phyloP scores from a whole-genome alignment of 2,329 filamentous ascomycete species.

The Aspergillus neotritici region DNA sequence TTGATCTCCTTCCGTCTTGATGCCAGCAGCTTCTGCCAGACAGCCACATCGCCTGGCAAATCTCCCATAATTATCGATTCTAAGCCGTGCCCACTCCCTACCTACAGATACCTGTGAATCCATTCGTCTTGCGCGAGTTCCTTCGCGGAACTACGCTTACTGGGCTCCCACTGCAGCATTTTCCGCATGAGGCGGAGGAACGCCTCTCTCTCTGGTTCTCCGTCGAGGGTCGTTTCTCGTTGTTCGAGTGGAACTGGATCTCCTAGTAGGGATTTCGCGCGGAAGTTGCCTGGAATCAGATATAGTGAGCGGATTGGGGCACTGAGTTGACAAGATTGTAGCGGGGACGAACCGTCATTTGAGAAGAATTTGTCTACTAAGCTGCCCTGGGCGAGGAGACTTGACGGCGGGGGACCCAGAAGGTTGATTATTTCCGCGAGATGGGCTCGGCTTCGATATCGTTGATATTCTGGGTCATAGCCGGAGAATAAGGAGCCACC shows the following conservation, averaged over 20 bases:
- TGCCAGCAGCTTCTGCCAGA: constrained; percentile 5
- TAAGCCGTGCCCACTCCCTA: no score
- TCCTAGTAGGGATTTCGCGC: constrained; percentile 15
- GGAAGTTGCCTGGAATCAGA: constrained; percentile 24
- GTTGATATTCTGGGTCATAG: constrained; percentile 33
- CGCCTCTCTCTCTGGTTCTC: constrained; percentile 21
- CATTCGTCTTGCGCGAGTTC: constrained; percentile 27
- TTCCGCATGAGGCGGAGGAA: constrained; percentile 32
- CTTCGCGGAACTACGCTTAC: constrained; percentile 25
- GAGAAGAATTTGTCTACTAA: constrained; percentile 38
- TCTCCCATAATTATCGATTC: no score
- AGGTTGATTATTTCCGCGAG: constrained; percentile 47
- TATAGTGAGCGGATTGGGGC: constrained; percentile 1
- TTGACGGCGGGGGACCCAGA: constrained; percentile 40
- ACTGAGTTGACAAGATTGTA: neutral
- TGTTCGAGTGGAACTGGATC: constrained; percentile 29
- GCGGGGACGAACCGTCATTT: constrained; percentile 24
- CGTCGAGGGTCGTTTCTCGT: constrained; percentile 35
- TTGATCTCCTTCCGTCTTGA: no score
- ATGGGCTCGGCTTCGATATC: constrained; percentile 43
- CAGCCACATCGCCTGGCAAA: constrained; percentile 12
- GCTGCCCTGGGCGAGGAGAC: constrained; percentile 30
- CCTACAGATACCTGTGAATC: constrained; percentile 9
- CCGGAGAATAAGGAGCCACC: constrained; percentile 42
- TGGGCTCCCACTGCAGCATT: constrained; percentile 35